Percentiles rank a stretch among this genome's conserved stretches.
phyloP scores from a whole-genome alignment of 139 green algal species.

The Ettlia oleoabundans region DNA sequence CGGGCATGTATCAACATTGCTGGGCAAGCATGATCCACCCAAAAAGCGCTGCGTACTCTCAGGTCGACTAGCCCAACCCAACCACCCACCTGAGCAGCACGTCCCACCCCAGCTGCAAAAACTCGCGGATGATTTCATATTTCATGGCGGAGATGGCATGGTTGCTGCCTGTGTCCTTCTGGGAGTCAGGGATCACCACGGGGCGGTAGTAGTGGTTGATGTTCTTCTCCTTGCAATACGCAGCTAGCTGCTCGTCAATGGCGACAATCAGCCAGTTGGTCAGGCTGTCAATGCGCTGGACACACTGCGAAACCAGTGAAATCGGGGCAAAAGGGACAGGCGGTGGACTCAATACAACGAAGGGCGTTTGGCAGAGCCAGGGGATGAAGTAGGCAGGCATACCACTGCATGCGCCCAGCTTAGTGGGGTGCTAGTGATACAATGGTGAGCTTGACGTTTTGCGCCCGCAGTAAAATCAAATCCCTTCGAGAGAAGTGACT shows the following conservation, averaged over 20 bases:
- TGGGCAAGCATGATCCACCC: neutral
- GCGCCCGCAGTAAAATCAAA: too few species aligned
- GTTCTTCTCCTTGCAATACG: conserved; percentile 40
- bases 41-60: too few species aligned
- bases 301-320: conserved; percentile 17
- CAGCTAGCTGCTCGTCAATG: conserved; percentile 79
- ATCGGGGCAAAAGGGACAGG: too few species aligned
- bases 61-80: too few species aligned
- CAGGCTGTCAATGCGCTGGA: conserved; percentile 43
- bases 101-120: neutral
- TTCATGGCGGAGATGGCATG: conserved; percentile 82
- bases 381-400: too few species aligned
- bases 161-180: conserved; percentile 63
- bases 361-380: too few species aligned
- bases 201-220: conserved; percentile 59
- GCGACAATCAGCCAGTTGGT: conserved; percentile 92
- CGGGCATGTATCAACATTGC: neutral
- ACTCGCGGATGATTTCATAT: conserved; percentile 69
- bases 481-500: too few species aligned
- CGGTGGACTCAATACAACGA: too few species aligned
- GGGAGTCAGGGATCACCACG: conserved; percentile 49
- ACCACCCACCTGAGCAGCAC: neutral
- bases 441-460: too few species aligned
- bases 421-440: too few species aligned
- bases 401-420: too few species aligned